phyloP scores from a whole-genome alignment of 192 early-diverging fungal species.

The Podila horticola region DNA sequence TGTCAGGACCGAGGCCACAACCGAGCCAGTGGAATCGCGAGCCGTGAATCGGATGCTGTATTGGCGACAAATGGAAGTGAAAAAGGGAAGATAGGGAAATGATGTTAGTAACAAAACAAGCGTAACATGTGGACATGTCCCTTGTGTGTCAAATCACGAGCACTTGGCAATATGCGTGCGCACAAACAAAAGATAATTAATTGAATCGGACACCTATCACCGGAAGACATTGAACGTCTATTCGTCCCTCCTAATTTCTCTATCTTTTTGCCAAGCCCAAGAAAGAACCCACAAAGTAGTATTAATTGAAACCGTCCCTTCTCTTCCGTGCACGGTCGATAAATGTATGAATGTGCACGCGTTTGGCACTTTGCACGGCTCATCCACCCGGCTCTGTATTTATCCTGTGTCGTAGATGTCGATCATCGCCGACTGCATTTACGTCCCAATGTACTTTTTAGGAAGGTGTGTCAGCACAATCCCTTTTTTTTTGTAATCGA shows the following conservation, averaged over 20 bases:
- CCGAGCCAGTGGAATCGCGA: conserved; percentile 36
- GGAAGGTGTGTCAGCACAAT: conserved; percentile 7
- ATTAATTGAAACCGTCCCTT: no score
- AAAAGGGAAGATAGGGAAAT: background rate
- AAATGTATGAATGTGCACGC: background rate
- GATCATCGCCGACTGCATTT: background rate
- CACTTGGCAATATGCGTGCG: no score
- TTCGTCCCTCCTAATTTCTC: no score
- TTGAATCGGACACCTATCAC: no score
- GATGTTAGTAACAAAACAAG: background rate
- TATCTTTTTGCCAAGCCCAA: no score
- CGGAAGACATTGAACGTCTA: no score
- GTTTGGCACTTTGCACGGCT: background rate
- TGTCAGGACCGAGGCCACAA: conserved; percentile 33
- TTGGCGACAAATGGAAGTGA: background rate
- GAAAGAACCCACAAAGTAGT: no score
- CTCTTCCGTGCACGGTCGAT: background rate
- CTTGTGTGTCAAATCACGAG: no score
- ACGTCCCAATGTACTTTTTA: background rate
- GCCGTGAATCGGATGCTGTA: conserved; percentile 51
- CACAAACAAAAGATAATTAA: no score
- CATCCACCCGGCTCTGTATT: background rate
- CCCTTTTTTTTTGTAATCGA: background rate
- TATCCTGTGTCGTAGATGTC: no score
- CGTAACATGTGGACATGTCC: no score